Evolutionary conservation across 768 basidiomycete genomes (phyloP).

Genomic region (Xerocomellus chrysenteron): DNA sequence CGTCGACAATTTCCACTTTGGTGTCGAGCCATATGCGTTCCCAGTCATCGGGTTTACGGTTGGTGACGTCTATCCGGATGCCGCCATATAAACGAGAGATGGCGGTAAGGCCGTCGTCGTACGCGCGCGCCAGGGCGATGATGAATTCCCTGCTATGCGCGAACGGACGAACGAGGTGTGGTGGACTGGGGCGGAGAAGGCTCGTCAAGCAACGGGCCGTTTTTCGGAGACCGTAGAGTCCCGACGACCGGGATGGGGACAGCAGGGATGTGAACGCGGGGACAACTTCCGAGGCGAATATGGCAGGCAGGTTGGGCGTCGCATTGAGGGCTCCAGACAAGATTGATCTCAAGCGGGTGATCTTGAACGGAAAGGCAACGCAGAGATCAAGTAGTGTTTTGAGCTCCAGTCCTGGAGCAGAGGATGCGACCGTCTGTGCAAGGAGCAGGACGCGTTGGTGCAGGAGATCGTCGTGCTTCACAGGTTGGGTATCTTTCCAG

Average conservation of each 20-base stretch:
- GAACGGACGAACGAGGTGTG: constrained; percentile 51
- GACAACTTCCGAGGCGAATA: constrained; percentile 46
- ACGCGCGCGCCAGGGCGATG: constrained; percentile 55
- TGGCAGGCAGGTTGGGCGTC: constrained; percentile 32
- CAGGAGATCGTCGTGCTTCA: constrained; percentile 44
- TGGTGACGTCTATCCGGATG: constrained; percentile 27
- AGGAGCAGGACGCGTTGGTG: constrained; percentile 51
- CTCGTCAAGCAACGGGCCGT: constrained; percentile 53
- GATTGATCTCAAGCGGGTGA: constrained; percentile 45
- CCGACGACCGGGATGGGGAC: constrained; percentile 42
- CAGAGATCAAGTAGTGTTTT: constrained; percentile 62
- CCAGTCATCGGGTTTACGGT: constrained; percentile 57
- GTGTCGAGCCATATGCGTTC: constrained; percentile 68
- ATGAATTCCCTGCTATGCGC: constrained; percentile 52
- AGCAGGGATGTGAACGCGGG: constrained; percentile 55
- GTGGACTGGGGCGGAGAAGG: constrained; percentile 52
- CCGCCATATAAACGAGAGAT: constrained; percentile 66
- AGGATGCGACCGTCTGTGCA: constrained; percentile 50
- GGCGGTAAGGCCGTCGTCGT: constrained; percentile 55
- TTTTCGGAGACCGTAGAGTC: constrained; percentile 66
- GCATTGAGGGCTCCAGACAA: constrained; percentile 40
- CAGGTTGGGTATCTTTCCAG: constrained; percentile 42
- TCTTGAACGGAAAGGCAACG: constrained; percentile 51
- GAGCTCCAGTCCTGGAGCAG: constrained; percentile 44
- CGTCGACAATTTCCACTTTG: constrained; percentile 70